Evolutionary conservation across 2,329 filamentous ascomycete species (phyloP), one percentile per base, ranked within the genome.

Genomic region (Annulohypoxylon truncatum): DNA sequence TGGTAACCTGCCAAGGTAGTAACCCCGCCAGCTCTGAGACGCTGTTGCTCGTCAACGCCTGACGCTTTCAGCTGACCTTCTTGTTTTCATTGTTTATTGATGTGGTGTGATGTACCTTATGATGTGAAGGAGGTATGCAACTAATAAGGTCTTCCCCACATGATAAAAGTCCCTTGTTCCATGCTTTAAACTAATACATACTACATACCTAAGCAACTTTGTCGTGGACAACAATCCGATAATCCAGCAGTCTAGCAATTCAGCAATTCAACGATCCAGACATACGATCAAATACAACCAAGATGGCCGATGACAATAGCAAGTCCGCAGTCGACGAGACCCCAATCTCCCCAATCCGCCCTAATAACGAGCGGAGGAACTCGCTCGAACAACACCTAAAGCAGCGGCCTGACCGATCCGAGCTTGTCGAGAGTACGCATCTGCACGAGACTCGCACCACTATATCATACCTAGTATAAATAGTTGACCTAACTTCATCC

Each of bases 371-470:
- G 42, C 85, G 88, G 73, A 87, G 86, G 77, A 89, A 92, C 82
- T 93, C 90, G 3, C 84, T 94, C 10, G 90, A 92, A 79, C 88
- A 89, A 73, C 88, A 92, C 74, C 83, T 93, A 57, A 86, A 89
- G 77, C 87, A 89, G 73, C 91, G 93, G 40, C 91, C 91, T 22
- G 87, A 93, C 20, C 89, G 92, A 61, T 87, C 93, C 33, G 89
- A 93, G 74, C 84, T 97, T 20, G 83, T 97, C 68, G 91, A 96
- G 77, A 91, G 92, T 94, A 82, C 68, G 92, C 94, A 82, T 68
- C 88, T 46, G 7, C 48, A 51, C 38, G 13, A 5, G 15, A 15
- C 18, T 18, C n/a, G 6, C 13, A 38, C 18, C n/a, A n/a, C n/a
- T n/a, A n/a, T n/a, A n/a, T n/a, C n/a, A n/a, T 35, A 9, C 38